Percentiles rank a stretch among this genome's conserved stretches.
These are phyloP conservation scores for Ustilago xerochloae DNA, from an alignment of 1,284 basidiomycete species.

Conservation along the genomic window DNA sequence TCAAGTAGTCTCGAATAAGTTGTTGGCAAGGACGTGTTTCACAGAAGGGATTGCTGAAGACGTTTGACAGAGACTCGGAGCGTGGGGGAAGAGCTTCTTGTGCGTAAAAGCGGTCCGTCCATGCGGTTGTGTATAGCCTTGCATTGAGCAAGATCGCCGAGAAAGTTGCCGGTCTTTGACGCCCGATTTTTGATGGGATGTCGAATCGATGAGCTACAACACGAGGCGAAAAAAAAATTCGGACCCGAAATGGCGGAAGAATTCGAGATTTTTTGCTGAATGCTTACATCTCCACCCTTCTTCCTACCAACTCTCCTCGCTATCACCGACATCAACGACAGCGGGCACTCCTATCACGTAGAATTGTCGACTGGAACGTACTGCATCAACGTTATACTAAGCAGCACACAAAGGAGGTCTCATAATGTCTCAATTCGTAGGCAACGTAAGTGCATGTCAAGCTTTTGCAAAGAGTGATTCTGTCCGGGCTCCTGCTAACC, in stretches of 20 bases:
- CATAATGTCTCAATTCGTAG: conserved; percentile 50
- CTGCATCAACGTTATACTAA: neutral
- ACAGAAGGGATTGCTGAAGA: neutral
- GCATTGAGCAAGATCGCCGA: conserved; percentile 1
- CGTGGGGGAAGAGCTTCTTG: conserved; percentile 1
- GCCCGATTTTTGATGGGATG: conserved; percentile 8
- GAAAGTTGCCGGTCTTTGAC: conserved; percentile 9
- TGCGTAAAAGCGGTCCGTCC: conserved; percentile 6
- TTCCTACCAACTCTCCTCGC: neutral
- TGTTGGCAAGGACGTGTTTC: no score
- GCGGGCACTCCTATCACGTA: neutral
- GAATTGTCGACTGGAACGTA: neutral
- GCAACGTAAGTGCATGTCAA: conserved; percentile 43
- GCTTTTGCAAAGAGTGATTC: no score
- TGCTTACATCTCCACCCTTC: conserved; percentile 2
- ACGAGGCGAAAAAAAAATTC: neutral
- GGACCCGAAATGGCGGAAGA: conserved; percentile 35
- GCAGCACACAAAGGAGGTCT: neutral
- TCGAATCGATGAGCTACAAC: neutral
- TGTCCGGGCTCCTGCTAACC: no score
- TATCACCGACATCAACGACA: conserved; percentile 7
- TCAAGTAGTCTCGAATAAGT: no score
- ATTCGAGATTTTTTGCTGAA: conserved; percentile 26
- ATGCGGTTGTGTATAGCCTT: neutral
- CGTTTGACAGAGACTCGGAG: neutral